Evolutionary conservation across 179 eudicot genomes (phyloP).

Genomic region (Corrigiola litoralis): DNA sequence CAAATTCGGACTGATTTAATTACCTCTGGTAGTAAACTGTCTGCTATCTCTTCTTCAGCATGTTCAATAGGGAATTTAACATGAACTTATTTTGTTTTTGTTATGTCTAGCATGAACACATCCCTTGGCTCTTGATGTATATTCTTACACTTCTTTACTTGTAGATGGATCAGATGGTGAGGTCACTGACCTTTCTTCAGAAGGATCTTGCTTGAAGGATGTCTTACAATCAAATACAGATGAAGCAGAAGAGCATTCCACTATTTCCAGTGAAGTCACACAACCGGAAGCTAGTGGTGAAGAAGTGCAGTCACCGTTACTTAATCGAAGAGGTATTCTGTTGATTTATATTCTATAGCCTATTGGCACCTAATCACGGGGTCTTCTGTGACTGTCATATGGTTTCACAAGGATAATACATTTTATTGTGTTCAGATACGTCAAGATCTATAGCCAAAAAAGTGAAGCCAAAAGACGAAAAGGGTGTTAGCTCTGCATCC

Average conservation of each 20-base stretch:
- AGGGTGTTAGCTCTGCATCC: slow-evolving; percentile 25
- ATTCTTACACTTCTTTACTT: slow-evolving; percentile 12
- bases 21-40: too few species aligned
- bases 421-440: slow-evolving; percentile 14
- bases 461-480: slow-evolving; percentile 30
- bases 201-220: slow-evolving; percentile 18
- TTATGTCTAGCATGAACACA: too few species aligned
- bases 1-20: too few species aligned
- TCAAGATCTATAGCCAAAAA: slow-evolving; percentile 38
- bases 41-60: too few species aligned
- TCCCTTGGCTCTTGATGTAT: too few species aligned
- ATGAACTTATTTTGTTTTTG: too few species aligned
- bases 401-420: not conserved
- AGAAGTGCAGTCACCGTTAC: slow-evolving; percentile 58
- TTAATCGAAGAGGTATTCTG: slow-evolving; percentile 38
- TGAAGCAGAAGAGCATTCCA: slow-evolving; percentile 38
- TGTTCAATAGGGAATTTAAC: too few species aligned
- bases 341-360: not conserved
- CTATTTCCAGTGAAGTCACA: slow-evolving; percentile 46
- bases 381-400: not conserved
- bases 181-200: slow-evolving; percentile 32
- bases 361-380: not conserved
- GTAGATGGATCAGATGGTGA: slow-evolving; percentile 41
- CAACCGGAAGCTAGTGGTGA: slow-evolving; percentile 35
- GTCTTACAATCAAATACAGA: slow-evolving; percentile 19